Conservation (phyloP, 2,329 filamentous ascomycete species). For the Talaromyces piceae region DNA sequence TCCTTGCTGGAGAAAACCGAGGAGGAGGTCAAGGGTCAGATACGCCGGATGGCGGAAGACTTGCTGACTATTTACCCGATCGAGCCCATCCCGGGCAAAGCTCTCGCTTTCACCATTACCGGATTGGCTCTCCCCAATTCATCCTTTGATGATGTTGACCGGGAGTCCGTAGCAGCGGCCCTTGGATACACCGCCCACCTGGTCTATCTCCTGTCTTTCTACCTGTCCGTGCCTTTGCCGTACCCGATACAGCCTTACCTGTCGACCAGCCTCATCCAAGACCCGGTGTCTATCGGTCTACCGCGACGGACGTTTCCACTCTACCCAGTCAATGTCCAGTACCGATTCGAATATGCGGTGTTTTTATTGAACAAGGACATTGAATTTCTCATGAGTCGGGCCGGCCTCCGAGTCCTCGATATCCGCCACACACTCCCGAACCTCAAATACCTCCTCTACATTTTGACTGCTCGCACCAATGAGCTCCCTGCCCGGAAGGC, state of each 20-base stretch:
- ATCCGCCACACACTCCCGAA: constrained; percentile 90
- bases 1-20: constrained; percentile 47
- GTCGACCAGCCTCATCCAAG: constrained; percentile 67
- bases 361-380: constrained; percentile 97
- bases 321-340: constrained; percentile 66
- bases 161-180: constrained; percentile 68
- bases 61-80: constrained; percentile 75
- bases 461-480: constrained; percentile 71
- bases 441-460: constrained; percentile 83
- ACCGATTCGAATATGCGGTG: constrained; percentile 91
- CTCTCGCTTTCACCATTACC: constrained; percentile 78
- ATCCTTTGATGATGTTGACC: constrained; percentile 58
- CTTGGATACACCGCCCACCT: constrained; percentile 74
- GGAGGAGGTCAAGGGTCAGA: constrained; percentile 71
- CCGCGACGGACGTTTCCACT: constrained; percentile 70
- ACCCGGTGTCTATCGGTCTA: constrained; percentile 55
- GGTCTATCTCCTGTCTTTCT: constrained; percentile 69
- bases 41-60: constrained; percentile 80
- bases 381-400: constrained; percentile 58
- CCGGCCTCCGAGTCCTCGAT: constrained; percentile 74
- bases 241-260: constrained; percentile 69
- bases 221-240: constrained; percentile 68
- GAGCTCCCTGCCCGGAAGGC: constrained; percentile 51
- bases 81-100: constrained; percentile 53
- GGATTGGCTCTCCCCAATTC: constrained; percentile 73